Base-by-base conservation (phyloP, 2,329 filamentous ascomycete genomes). In the Epichloe scottii region DNA sequence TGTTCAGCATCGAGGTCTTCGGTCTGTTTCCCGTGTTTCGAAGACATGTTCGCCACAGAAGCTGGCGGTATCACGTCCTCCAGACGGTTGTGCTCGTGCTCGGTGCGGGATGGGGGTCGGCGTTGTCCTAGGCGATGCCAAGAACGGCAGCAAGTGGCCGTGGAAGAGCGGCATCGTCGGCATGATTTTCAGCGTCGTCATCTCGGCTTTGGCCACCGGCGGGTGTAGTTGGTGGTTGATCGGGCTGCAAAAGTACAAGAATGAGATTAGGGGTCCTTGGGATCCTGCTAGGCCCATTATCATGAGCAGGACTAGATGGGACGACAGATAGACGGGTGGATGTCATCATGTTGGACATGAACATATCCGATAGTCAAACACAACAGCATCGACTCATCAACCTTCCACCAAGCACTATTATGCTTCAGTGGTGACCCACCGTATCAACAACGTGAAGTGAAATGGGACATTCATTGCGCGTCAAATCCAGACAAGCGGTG, bases 191-290 rank as follows among this genome's bases (percentile, higher is more conserved):
- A 88, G 88, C 5, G 79, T 82, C n/a, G 61, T 91, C 10, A 73
- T 89, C 21, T 84, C 86, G 0, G 81, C 83, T 4, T 66, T 95
- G 50, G 83, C 82, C 2, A 95, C 96, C 81, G 93, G 91, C 2
- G 85, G 89, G 12, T 96, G 90, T 66, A 95, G 89, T 64, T 97
- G 90, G 91, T 97, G 93, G 90, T 71, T 98, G 56, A 97, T 98
- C 62, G 87, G 89, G 8, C 68, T 98, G 66, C 93, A 98, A 69
- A 91, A 95, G 71, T 98, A 97, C 70, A 98, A 98, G 74, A 97
- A 97, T 66, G 93, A 97, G 69, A 96, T 98, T 58, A 88, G 90
- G 62, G 93, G 93, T 42, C 93, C 93, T 1, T 98, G 93, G 93
- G 93, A 98, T 70, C 90, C 91, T 19, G 93, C 93, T 6, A 78